Evolutionary conservation across 805 yeast species (phyloP).

Genomic region (Nakazawaea holstii): DNA sequence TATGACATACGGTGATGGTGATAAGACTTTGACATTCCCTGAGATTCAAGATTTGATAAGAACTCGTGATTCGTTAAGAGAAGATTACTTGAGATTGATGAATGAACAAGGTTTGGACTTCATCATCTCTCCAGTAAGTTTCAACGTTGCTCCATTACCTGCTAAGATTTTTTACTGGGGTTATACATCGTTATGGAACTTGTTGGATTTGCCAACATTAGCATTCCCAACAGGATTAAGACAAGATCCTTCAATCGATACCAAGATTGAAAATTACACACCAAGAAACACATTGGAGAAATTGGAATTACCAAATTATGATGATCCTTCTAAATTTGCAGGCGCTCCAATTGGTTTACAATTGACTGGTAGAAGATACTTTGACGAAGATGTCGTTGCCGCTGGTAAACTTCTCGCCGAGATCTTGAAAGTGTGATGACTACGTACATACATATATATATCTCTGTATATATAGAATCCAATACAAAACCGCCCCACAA

Average conservation of each 20-base stretch:
- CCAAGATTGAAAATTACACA: conserved; percentile 28
- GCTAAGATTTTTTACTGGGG: conserved; percentile 67
- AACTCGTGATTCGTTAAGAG: conserved; percentile 54
- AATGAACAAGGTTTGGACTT: conserved; percentile 55
- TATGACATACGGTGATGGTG: conserved; percentile 54
- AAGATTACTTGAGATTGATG: conserved; percentile 49
- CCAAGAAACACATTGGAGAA: conserved; percentile 43
- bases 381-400: conserved; percentile 52
- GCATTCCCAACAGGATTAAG: conserved; percentile 56
- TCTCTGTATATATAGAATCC: not conserved
- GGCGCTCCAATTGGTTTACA: conserved; percentile 56
- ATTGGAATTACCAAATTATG: conserved; percentile 41
- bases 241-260: conserved; percentile 51
- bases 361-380: conserved; percentile 47
- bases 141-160: conserved; percentile 64
- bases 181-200: conserved; percentile 69
- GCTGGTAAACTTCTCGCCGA: conserved; percentile 36
- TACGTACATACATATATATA: no score
- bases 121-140: conserved; percentile 62
- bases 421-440: conserved; percentile 20
- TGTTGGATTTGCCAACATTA: conserved; percentile 66
- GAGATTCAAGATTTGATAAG: conserved; percentile 53
- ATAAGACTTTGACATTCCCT: conserved; percentile 34
- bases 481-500: not conserved
- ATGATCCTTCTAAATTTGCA: conserved; percentile 35